Conservation (phyloP, 108 stramenopile species). For the Cyclotella choctawhatcheeana region DNA sequence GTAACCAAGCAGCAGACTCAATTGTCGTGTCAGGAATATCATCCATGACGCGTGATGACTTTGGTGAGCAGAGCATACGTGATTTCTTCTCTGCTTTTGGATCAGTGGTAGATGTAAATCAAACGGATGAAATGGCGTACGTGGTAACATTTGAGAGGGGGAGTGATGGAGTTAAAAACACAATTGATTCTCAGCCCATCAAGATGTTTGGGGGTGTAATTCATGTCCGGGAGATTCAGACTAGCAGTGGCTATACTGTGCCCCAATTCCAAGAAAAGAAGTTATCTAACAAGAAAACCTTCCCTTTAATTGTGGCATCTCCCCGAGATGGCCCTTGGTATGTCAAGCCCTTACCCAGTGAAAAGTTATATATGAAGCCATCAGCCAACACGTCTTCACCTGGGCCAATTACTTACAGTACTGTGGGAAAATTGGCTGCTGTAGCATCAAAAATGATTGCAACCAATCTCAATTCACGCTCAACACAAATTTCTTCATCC, state of each 20-base stretch:
- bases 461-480: neutral
- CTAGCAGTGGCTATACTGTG: neutral
- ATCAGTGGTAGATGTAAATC: neutral
- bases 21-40: neutral
- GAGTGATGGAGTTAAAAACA: slow-evolving; percentile 14
- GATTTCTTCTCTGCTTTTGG: slow-evolving; percentile 28
- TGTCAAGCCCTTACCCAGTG: neutral
- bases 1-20: neutral
- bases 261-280: too few species aligned
- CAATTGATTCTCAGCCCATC: slow-evolving; percentile 13
- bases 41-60: neutral
- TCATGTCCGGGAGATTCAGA: slow-evolving; percentile 2
- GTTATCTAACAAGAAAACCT: too few species aligned
- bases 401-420: neutral
- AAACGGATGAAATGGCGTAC: neutral
- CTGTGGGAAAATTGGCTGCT: slow-evolving; percentile 1
- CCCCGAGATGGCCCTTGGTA: slow-evolving; percentile 32
- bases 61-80: neutral
- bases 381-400: slow-evolving; percentile 5
- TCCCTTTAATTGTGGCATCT: slow-evolving; percentile 30
- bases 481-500: neutral
- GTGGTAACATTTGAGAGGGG: slow-evolving; percentile 14
- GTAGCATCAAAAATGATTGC: slow-evolving; percentile 2
- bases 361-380: slow-evolving; percentile 7
- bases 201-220: slow-evolving; percentile 16